These are phyloP conservation scores for Chamaenerion angustifolium DNA, from an alignment of 345 rosid species.

Conservation along the genomic window DNA sequence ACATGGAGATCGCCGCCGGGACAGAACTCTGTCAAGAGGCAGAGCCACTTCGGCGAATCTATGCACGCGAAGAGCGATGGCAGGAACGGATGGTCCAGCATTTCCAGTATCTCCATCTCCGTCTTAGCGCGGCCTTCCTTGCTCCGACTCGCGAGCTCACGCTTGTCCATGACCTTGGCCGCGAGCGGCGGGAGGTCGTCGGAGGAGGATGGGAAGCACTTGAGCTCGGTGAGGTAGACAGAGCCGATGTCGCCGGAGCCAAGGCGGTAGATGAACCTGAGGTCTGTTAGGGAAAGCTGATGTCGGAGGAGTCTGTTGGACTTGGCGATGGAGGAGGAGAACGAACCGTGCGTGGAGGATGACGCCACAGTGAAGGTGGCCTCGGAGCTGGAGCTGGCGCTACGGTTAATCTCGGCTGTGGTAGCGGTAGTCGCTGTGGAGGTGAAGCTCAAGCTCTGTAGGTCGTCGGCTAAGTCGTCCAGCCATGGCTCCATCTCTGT, in stretches of 20 bases:
- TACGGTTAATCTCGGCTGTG: constrained; percentile 33
- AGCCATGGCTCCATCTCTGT: constrained; percentile 56
- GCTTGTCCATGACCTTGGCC: constrained; percentile 88
- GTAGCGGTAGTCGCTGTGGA: constrained; percentile 50
- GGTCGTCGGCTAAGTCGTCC: constrained; percentile 78
- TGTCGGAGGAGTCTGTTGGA: constrained; percentile 8
- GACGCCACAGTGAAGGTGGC: constrained; percentile 59
- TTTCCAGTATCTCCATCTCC: constrained; percentile 70
- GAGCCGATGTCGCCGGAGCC: constrained; percentile 95
- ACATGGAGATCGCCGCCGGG: constrained; percentile 98
- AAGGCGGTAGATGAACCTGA: constrained; percentile 62
- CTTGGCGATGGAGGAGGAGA: constrained; percentile 25
- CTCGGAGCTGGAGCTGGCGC: constrained; percentile 64
- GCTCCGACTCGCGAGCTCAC: constrained; percentile 61
- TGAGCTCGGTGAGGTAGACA: constrained; percentile 67
- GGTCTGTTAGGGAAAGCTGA: constrained; percentile 54
- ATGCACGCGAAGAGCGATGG: constrained; percentile 66
- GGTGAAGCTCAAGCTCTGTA: constrained; percentile 83
- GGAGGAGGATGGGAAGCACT: constrained; percentile 16
- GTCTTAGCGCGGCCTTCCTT: constrained; percentile 81
- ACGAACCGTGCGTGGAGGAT: constrained; percentile 43
- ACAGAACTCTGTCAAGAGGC: constrained; percentile 84
- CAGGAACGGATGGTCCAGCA: constrained; percentile 77
- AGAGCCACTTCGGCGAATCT: constrained; percentile 71
- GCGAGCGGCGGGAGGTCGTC: constrained; percentile 22